Conservation (phyloP, 768 basidiomycete species). For the Agrocybe chaxingu region DNA sequence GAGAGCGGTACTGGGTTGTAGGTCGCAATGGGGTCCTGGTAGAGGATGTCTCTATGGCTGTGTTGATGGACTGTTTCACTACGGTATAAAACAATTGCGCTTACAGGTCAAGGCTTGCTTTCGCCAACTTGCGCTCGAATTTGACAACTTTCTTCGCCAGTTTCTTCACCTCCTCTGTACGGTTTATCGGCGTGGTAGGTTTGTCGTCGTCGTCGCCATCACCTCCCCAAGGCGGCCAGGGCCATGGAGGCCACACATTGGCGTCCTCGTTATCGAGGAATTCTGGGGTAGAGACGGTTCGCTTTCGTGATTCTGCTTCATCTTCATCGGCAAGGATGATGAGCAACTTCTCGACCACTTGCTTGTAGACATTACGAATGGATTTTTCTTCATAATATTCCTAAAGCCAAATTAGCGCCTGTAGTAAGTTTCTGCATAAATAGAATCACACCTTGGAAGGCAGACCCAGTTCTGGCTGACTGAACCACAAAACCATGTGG, state of each 20-base stretch:
- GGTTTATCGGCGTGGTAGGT: constrained; percentile 35
- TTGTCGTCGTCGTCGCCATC: constrained; percentile 53
- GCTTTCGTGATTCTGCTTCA: constrained; percentile 32
- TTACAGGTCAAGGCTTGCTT: constrained; percentile 77
- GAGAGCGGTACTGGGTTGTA: constrained; percentile 82
- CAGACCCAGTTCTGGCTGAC: constrained; percentile 75
- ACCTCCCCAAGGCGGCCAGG: constrained; percentile 82
- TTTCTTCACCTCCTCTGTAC: constrained; percentile 51
- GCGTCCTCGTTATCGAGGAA: constrained; percentile 34
- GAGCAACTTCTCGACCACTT: constrained; percentile 67
- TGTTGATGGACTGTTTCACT: constrained; percentile 1
- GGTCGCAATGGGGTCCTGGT: constrained; percentile 78
- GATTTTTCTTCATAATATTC: constrained; percentile 86
- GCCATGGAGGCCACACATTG: constrained; percentile 75
- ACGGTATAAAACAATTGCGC: not conserved
- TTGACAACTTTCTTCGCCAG: constrained; percentile 69
- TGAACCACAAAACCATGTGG: constrained; percentile 81
- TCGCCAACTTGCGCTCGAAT: constrained; percentile 77
- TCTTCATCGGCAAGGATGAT: constrained; percentile 52
- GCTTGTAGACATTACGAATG: constrained; percentile 66
- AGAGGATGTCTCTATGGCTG: constrained; percentile 52
- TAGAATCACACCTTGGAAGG: constrained; percentile 69
- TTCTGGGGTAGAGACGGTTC: constrained; percentile 9
- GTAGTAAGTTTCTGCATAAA: not conserved
- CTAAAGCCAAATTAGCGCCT: constrained; percentile 28